Base-by-base conservation (phyloP, 176 grass and related monocot species). In the Rhipidocladum racemiflorum region DNA sequence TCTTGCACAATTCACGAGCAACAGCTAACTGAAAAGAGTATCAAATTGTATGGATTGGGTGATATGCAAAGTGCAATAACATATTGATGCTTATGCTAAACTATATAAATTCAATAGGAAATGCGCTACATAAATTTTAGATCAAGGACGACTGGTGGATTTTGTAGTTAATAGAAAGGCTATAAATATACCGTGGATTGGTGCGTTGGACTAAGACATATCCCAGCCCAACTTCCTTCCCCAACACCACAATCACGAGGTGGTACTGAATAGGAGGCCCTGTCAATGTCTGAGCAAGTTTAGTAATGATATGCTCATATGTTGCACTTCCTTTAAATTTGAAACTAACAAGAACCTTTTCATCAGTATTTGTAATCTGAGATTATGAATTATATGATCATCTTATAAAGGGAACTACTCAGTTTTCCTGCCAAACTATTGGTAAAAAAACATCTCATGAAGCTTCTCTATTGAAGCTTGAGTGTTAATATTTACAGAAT, bases 151-250 rank as follows among this genome's bases (percentile, higher is more conserved):
- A 38, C 39, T n/a, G 1, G 46, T 72, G 45, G 60, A 65, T 48
- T 72, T 23, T 73, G 18, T 46, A 4, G 13, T 65, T 49, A 85
- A 70, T 32, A 9, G 18, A 27, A 61, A 70, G 10, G 39, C 17
- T 21, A 28, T 12, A 80, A 70, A 24, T 65, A 50, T 98, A 98
- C 96, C 66, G 83, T 95, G 10, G 91, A 92, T 75, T 27, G 73
- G 44, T 98, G 88, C 27, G 59, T 65, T 20, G 89, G 91, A 66
- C 92, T 93, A 78, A 98, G 95, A 73, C 86, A 88, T 43, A 93
- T 27, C 57, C 95, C 95, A 79, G 95, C 79, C 95, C 95, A 98
- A 82, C 95, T 93, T 72, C 88, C 95, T 91, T 98, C 92, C 45
- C 90, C 92, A 40, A 95, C 50, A 61, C 90, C 92, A 81, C 75